Evolutionary conservation across 148 eudicot genomes (phyloP).

Genomic region (Spergularia marina): DNA sequence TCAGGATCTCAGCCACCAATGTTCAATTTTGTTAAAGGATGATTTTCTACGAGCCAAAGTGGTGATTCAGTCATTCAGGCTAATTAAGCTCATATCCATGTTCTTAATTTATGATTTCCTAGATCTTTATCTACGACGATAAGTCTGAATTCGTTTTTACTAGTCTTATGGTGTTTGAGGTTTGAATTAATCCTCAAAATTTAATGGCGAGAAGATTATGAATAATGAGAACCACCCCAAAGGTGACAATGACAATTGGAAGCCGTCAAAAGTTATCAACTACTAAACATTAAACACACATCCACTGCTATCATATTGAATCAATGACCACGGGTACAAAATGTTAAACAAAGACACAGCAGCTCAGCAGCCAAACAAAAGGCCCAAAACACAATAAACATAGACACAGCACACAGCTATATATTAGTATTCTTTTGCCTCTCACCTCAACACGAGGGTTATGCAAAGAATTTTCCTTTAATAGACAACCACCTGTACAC

Average conservation of each 20-base stretch:
- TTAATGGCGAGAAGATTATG: neutral
- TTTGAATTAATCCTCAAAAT: neutral
- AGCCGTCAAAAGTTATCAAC: neutral
- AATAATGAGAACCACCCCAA: neutral
- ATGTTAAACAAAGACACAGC: neutral
- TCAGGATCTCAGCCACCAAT: neutral
- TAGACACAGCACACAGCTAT: neutral
- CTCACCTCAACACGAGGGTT: neutral
- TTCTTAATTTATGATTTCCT: neutral
- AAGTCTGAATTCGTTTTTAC: neutral
- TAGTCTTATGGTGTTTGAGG: neutral
- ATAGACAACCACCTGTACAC: neutral
- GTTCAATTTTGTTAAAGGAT: too few species aligned
- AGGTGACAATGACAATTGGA: neutral
- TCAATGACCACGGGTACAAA: neutral
- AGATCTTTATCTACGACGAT: neutral
- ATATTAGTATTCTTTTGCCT: neutral
- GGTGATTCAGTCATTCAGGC: neutral
- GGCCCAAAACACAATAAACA: neutral
- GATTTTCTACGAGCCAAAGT: neutral
- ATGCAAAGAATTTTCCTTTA: neutral
- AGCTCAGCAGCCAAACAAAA: neutral
- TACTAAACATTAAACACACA: neutral
- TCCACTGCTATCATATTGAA: slow-evolving; percentile 1
- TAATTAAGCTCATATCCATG: neutral